These are phyloP conservation scores for Hylodesmum podocarpum DNA, from an alignment of 306 rosid species.

Conservation along the genomic window DNA sequence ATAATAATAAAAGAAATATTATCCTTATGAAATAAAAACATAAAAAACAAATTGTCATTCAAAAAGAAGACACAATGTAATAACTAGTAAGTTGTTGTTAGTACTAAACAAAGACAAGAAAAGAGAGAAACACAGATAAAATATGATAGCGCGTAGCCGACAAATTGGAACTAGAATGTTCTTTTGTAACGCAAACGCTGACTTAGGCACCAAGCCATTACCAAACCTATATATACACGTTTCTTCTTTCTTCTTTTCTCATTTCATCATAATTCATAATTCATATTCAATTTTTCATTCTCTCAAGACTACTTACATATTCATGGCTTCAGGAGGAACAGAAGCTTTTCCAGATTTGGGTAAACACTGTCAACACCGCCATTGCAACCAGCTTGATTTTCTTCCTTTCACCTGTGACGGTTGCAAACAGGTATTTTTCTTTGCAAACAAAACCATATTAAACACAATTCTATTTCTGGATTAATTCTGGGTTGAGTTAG, in stretches of 20 bases:
- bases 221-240: constrained; percentile 35
- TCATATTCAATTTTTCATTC: neutral
- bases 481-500: too few relatives aligned
- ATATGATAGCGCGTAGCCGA: neutral
- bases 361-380: constrained; percentile 62
- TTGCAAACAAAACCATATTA: too few relatives aligned
- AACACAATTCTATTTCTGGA: too few relatives aligned
- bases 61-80: neutral
- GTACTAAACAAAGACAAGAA: too few relatives aligned
- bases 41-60: too few relatives aligned
- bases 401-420: constrained; percentile 83
- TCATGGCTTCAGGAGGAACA: constrained; percentile 79
- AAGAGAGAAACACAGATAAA: neutral
- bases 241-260: neutral
- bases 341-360: constrained; percentile 96
- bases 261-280: neutral
- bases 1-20: too few relatives aligned
- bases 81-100: too few relatives aligned
- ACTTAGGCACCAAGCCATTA: constrained; percentile 35
- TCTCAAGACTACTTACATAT: neutral
- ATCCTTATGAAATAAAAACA: too few relatives aligned
- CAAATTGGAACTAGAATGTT: constrained; percentile 20
- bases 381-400: constrained; percentile 86
- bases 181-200: neutral
- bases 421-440: constrained; percentile 48